Evolutionary conservation across 352 stramenopile genomes (phyloP), one percentile per base, ranked within the genome.

Genomic region (Phytophthora sp.): DNA sequence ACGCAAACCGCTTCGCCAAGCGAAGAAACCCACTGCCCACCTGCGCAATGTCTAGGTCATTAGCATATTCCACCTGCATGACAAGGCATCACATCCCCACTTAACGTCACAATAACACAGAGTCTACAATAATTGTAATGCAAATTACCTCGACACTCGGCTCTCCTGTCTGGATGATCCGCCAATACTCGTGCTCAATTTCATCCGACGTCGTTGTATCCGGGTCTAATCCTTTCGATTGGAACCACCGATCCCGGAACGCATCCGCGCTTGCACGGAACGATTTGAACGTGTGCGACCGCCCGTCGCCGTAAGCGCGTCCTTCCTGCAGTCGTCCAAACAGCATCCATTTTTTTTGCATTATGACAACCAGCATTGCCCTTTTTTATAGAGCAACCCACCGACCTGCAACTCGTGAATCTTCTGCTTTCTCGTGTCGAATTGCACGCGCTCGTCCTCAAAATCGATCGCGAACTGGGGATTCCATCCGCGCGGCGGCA

Each of bases 401-500:
- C 42, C 23, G 27, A 81, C 76, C 70, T 84, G 73, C 11, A 94
- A 67, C 50, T 86, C 70, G 76, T 98, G 90, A 49, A 99, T 88
- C 24, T 88, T 89, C 80, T 99, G 97, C 49, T 94, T 75, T 35
- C 97, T 96, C 30, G 98, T 99, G 53, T 90, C 80, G 66, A 99
- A 98, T 3, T 63, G 49, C 49, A 82, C 59, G 44, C 59, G 53
- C 7, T 80, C 61, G 47, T 87, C 33, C 50, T 94, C 70, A 18
- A 94, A 50, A 45, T 95, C 65, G 27, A 94, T 81, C n/a, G 78
- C 74, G 61, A 88, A 92, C 15, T 75, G 60, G 8, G 92, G 93
- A 18, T 90, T 91, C 95, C 95, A 99, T 12, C 94, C 97, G n/a
- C 71, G 64, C 0, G 98, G 98, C 36, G 98, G 97, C 1, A 99